Evolutionary conservation across 2,329 filamentous ascomycete genomes (phyloP).

Genomic region (Fusarium veterinarium): DNA sequence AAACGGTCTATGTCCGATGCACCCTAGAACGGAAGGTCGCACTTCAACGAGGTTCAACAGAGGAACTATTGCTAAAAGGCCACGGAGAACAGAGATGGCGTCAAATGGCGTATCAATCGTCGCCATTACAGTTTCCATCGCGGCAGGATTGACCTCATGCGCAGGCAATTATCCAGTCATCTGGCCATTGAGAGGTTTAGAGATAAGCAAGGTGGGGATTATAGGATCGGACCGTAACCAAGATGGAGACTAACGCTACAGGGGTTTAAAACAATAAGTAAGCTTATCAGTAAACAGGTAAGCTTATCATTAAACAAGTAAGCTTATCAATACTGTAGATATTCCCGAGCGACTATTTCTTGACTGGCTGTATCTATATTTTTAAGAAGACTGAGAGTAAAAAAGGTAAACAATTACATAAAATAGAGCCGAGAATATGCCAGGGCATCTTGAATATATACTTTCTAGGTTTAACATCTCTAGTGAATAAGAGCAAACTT

Average conservation of each 20-base stretch:
- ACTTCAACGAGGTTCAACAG: not conserved
- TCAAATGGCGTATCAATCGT: not conserved
- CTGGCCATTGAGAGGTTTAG: not conserved
- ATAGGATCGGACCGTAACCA: not conserved
- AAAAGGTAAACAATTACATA: no score
- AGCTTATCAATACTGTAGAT: not conserved
- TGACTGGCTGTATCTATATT: no score
- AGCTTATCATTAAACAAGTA: not conserved
- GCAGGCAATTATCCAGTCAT: not conserved
- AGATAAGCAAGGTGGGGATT: not conserved
- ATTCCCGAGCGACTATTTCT: not conserved
- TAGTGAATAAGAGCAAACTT: no score
- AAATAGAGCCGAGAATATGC: no score
- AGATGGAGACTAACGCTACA: not conserved
- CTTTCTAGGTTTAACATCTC: no score
- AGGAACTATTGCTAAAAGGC: not conserved
- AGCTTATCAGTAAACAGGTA: not conserved
- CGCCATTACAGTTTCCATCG: not conserved
- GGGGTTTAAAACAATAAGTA: not conserved
- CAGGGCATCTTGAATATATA: no score
- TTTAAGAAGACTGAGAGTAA: no score
- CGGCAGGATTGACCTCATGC: fast-evolving
- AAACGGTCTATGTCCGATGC: not conserved
- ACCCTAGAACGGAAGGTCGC: not conserved
- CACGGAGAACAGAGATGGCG: not conserved